phyloP scores from a whole-genome alignment of 2,329 filamentous ascomycete species.

The Coniochaeta sp. region DNA sequence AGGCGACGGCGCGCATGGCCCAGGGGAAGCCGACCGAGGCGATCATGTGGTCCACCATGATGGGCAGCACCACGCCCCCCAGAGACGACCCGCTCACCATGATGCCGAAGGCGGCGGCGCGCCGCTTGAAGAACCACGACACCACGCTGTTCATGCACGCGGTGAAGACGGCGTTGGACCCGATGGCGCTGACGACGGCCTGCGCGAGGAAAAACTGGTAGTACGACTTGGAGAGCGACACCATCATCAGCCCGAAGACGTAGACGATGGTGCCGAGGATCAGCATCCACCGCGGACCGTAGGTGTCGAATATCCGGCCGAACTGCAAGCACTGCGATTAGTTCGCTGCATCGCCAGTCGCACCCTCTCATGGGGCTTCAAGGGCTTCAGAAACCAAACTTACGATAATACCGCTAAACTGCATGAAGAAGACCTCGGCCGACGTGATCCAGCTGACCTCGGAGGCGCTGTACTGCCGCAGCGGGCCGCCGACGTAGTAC shows the following conservation, averaged over 20 bases:
- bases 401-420: slow-evolving; percentile 38
- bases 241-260: slow-evolving; percentile 55
- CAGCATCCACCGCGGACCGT: slow-evolving; percentile 50
- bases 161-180: slow-evolving; percentile 27
- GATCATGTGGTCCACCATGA: slow-evolving; percentile 47
- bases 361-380: not conserved
- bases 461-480: slow-evolving; percentile 38
- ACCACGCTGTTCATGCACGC: slow-evolving; percentile 25
- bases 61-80: slow-evolving; percentile 48
- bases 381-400: slow-evolving; percentile 7
- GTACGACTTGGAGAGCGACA: slow-evolving; percentile 34
- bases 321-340: slow-evolving; percentile 30
- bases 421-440: slow-evolving; percentile 36
- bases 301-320: slow-evolving; percentile 40
- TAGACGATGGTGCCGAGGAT: slow-evolving; percentile 43
- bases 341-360: too few species aligned
- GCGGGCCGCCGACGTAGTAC: slow-evolving; percentile 42
- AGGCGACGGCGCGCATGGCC: slow-evolving; percentile 28
- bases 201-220: slow-evolving; percentile 33
- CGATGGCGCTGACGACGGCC: slow-evolving; percentile 23
- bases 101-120: slow-evolving; percentile 40
- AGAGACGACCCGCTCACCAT: slow-evolving; percentile 40
- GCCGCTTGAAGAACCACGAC: slow-evolving; percentile 39
- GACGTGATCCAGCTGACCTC: slow-evolving; percentile 52
- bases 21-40: slow-evolving; percentile 33